These are phyloP conservation scores for Paramyrothecium sp. DNA, from an alignment of 2,329 filamentous ascomycete genomes.

Conservation along the genomic window DNA sequence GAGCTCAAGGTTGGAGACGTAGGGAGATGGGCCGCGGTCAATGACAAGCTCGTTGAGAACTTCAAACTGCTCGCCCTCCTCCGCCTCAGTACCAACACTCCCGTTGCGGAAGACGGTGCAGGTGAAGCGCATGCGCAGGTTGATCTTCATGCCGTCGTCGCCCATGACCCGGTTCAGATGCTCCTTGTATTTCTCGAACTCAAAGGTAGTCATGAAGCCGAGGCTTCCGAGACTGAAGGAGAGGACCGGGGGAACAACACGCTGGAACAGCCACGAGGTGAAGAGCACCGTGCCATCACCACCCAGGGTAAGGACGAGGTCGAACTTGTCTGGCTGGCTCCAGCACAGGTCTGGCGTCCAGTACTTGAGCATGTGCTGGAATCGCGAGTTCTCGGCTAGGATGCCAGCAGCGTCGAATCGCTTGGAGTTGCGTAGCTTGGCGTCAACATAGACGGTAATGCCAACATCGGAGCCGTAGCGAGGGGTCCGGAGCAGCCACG, in stretches of 20 bases:
- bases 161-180: slow-evolving; percentile 90
- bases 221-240: slow-evolving; percentile 83
- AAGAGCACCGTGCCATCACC: slow-evolving; percentile 86
- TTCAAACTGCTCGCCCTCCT: slow-evolving; percentile 94
- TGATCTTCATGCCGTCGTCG: slow-evolving; percentile 93
- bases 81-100: slow-evolving; percentile 58
- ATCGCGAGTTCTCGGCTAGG: slow-evolving; percentile 70
- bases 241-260: slow-evolving; percentile 80
- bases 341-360: slow-evolving; percentile 98
- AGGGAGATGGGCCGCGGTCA: slow-evolving; percentile 92
- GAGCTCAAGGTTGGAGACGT: slow-evolving; percentile 94
- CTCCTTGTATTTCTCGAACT: slow-evolving; percentile 83
- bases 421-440: slow-evolving; percentile 84
- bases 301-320: slow-evolving; percentile 85
- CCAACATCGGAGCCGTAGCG: slow-evolving; percentile 88
- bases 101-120: slow-evolving; percentile 89
- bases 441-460: slow-evolving; percentile 97
- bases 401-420: slow-evolving; percentile 79
- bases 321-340: slow-evolving; percentile 90
- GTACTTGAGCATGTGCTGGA: slow-evolving; percentile 82
- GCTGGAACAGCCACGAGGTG: slow-evolving; percentile 90
- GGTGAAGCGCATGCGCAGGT: slow-evolving; percentile 97
- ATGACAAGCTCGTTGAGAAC: slow-evolving; percentile 98
- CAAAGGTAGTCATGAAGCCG: slow-evolving; percentile 85
- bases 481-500: slow-evolving; percentile 85